Evolutionary conservation across 2,329 filamentous ascomycete species (phyloP).

Genomic region (Pezicula radicicola): DNA sequence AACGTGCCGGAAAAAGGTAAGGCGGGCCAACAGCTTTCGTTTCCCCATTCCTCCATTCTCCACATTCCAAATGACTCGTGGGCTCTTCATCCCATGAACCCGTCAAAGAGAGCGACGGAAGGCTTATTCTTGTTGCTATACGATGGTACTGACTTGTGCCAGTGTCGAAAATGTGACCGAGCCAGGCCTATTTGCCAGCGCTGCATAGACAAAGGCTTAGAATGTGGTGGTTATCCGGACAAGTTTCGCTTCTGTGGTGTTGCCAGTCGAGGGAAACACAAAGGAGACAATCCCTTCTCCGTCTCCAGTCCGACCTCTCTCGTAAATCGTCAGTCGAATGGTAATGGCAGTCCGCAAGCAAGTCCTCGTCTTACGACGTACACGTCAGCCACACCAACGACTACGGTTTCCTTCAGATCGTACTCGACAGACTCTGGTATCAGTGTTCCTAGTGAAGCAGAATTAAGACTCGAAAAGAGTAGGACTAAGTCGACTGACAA

Average conservation of each 20-base stretch:
- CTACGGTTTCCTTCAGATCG: not conserved
- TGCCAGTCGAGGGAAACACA: not conserved
- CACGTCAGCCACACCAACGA: not conserved
- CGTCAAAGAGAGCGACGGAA: no score
- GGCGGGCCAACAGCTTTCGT: not conserved
- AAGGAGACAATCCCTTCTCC: not conserved
- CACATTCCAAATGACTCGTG: no score
- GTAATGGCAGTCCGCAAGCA: not conserved
- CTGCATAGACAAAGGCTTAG: not conserved
- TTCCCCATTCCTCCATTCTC: no score
- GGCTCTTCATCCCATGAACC: no score
- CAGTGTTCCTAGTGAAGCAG: not conserved
- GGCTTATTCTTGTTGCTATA: no score
- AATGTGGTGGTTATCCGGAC: not conserved
- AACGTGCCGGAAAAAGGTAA: not conserved
- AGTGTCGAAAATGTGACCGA: not conserved
- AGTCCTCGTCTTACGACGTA: not conserved
- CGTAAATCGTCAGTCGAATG: not conserved
- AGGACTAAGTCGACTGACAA: not conserved
- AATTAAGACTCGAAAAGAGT: not conserved
- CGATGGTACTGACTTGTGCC: no score
- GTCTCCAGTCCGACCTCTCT: not conserved
- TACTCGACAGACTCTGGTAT: not conserved
- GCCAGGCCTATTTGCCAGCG: not conserved
- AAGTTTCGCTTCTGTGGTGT: not conserved